A percentile compares a stretch with the other conserved stretches of the same genome.
These are phyloP conservation scores for Gamarada debralockiae DNA, from an alignment of 495 filamentous ascomycete genomes.

Conservation along the genomic window DNA sequence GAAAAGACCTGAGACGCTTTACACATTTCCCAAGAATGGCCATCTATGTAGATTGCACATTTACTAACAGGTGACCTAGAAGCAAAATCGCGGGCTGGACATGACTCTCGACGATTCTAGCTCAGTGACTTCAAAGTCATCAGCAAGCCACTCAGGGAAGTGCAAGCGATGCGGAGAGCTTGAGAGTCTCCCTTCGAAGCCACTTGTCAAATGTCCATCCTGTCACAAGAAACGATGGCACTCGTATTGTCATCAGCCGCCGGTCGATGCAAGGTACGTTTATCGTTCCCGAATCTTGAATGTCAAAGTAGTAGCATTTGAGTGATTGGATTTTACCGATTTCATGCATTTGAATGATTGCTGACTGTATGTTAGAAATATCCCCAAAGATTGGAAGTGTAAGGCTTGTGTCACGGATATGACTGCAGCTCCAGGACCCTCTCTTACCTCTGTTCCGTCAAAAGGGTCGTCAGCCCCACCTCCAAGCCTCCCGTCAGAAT, in stretches of 20 bases:
- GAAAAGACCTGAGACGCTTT: constrained; percentile 52
- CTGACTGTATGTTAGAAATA: too few relatives aligned
- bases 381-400: background rate
- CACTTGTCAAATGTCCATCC: constrained; percentile 8
- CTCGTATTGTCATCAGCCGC: constrained; percentile 8
- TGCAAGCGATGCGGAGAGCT: constrained; percentile 12
- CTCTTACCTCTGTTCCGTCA: background rate
- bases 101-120: constrained; percentile 14
- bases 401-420: background rate
- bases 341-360: too few relatives aligned
- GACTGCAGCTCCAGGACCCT: background rate
- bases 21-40: background rate
- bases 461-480: background rate
- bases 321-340: too few relatives aligned
- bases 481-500: background rate
- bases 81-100: background rate
- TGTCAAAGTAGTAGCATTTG: too few relatives aligned
- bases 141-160: background rate
- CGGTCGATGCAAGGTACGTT: constrained; percentile 7
- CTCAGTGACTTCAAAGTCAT: constrained; percentile 19
- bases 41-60: background rate
- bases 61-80: constrained; percentile 2
- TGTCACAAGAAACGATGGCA: constrained; percentile 11
- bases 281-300: background rate
- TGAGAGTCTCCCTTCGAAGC: background rate